phyloP scores from a whole-genome alignment of 768 basidiomycete genomes.

The Paxillus involutus region DNA sequence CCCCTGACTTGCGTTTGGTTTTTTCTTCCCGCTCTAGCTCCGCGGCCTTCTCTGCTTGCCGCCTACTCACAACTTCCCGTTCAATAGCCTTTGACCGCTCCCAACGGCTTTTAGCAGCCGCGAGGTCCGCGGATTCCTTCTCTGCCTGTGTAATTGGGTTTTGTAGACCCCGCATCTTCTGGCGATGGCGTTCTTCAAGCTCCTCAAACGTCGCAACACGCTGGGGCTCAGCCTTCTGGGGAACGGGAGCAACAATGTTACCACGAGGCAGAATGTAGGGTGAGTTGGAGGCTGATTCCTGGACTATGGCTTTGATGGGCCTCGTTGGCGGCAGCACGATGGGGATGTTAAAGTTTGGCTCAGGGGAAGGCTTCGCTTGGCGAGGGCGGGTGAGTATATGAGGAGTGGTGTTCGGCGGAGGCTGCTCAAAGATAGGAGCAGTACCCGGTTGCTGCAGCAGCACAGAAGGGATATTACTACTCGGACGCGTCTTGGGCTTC shows the following conservation, averaged over 20 bases:
- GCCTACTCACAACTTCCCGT: slow-evolving; percentile 67
- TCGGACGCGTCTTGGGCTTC: slow-evolving; percentile 16
- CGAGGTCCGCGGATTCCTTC: slow-evolving; percentile 73
- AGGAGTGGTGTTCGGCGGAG: slow-evolving; percentile 17
- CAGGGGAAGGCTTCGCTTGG: slow-evolving; percentile 17
- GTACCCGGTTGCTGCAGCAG: slow-evolving; percentile 30
- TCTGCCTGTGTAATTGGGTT: slow-evolving; percentile 80
- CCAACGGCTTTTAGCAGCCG: slow-evolving; percentile 80
- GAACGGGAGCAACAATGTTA: slow-evolving; percentile 38
- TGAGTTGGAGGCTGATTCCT: slow-evolving; percentile 35
- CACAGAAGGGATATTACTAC: slow-evolving; percentile 25
- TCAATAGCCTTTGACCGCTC: slow-evolving; percentile 74
- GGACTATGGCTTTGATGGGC: slow-evolving; percentile 34
- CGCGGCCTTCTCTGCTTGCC: slow-evolving; percentile 69
- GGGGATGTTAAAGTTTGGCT: slow-evolving; percentile 27
- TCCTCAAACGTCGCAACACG: slow-evolving; percentile 85
- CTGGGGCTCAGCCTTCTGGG: slow-evolving; percentile 47
- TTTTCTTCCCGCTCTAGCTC: slow-evolving; percentile 51
- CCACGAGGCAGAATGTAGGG: slow-evolving; percentile 47
- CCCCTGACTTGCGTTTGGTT: slow-evolving; percentile 43
- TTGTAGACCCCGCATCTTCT: slow-evolving; percentile 82
- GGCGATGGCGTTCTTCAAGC: slow-evolving; percentile 79
- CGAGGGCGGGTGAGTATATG: slow-evolving; percentile 22
- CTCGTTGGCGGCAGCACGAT: slow-evolving; percentile 31
- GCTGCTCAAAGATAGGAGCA: slow-evolving; percentile 27